These are phyloP conservation scores for Penicillium roqueforti DNA, from an alignment of 495 filamentous ascomycete species.

Conservation along the genomic window DNA sequence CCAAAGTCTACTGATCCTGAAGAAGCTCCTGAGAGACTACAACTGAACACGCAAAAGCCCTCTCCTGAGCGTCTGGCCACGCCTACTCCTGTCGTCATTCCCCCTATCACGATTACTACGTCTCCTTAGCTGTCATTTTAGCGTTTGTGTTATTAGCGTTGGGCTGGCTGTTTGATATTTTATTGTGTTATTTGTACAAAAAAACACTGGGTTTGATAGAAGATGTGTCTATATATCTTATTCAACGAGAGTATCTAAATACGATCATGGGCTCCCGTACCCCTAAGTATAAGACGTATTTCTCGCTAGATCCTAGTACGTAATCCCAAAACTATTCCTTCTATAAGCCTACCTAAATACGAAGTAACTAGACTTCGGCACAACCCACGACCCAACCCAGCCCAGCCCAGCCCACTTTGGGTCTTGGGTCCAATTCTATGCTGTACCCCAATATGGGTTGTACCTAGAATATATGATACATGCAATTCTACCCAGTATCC, in stretches of 20 bases:
- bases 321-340: no score
- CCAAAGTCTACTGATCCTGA: slow-evolving; percentile 7
- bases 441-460: no score
- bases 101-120: slow-evolving; percentile 37
- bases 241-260: no score
- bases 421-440: no score
- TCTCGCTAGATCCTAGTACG: no score
- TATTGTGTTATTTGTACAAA: neutral
- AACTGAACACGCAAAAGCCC: slow-evolving; percentile 8
- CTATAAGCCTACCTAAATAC: no score
- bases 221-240: neutral
- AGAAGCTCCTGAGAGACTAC: slow-evolving; percentile 10
- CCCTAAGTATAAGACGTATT: neutral
- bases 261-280: no score
- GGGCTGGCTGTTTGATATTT: neutral
- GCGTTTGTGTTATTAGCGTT: slow-evolving; percentile 6
- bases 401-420: no score
- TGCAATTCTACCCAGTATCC: no score
- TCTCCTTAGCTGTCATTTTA: slow-evolving; percentile 20
- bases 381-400: no score
- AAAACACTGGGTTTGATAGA: slow-evolving; percentile 1
- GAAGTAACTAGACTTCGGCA: no score
- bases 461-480: no score
- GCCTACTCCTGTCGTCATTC: slow-evolving; percentile 23
- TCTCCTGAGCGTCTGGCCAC: slow-evolving; percentile 20